Conservation (phyloP, 176 grass and related monocot genomes). For the Triticum timopheevii region DNA sequence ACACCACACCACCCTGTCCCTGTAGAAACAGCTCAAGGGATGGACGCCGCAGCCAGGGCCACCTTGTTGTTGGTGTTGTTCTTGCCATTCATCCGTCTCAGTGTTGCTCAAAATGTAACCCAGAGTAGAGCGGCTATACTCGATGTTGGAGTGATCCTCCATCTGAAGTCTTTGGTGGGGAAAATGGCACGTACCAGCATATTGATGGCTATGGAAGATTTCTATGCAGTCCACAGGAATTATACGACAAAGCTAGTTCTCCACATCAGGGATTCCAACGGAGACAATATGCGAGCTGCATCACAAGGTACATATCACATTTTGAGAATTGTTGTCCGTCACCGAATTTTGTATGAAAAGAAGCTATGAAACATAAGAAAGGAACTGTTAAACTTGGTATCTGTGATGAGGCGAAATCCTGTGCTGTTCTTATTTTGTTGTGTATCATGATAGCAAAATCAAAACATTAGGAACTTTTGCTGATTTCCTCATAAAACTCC, state of each 20-base stretch:
- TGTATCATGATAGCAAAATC: neutral
- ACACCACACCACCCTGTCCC: neutral
- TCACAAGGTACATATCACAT: slow-evolving; percentile 40
- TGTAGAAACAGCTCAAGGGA: neutral
- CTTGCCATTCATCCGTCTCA: neutral
- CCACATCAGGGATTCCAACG: slow-evolving; percentile 37
- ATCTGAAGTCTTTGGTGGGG: slow-evolving; percentile 32
- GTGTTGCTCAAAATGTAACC: neutral
- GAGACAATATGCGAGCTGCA: slow-evolving; percentile 27
- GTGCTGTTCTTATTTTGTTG: neutral
- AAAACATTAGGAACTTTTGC: neutral
- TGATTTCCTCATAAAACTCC: neutral
- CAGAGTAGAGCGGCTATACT: neutral
- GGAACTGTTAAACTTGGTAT: neutral
- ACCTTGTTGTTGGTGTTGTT: neutral
- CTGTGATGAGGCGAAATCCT: neutral
- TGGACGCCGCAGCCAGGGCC: neutral
- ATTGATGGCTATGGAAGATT: slow-evolving; percentile 51
- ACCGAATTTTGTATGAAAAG: neutral
- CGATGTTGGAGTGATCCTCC: slow-evolving; percentile 45
- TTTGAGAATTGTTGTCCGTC: neutral
- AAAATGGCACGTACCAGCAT: slow-evolving; percentile 43
- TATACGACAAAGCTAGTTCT: slow-evolving; percentile 40
- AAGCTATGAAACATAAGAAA: neutral
- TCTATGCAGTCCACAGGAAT: slow-evolving; percentile 37